phyloP scores from a whole-genome alignment of 495 filamentous ascomycete species.

The Letharia lupina region DNA sequence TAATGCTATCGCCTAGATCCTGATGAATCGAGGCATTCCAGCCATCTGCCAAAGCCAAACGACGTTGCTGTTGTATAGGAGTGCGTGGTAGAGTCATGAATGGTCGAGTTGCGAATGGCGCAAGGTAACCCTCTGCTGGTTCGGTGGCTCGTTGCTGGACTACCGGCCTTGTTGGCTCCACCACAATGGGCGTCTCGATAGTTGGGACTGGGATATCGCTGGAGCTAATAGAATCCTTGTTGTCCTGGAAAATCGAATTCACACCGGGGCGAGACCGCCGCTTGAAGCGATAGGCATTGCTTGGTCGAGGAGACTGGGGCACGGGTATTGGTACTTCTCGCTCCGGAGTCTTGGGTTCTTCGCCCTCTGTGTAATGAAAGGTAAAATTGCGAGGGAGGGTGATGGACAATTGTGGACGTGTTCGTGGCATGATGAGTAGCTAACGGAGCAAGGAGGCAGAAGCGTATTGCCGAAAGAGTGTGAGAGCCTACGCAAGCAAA shows the following conservation, averaged over 20 bases:
- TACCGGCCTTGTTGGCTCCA: slow-evolving; percentile 23
- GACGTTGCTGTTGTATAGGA: slow-evolving; percentile 49
- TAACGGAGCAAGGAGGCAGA: neutral
- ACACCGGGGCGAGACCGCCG: slow-evolving; percentile 39
- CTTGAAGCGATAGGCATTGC: slow-evolving; percentile 33
- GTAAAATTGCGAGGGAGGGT: slow-evolving; percentile 59
- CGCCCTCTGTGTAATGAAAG: slow-evolving; percentile 46
- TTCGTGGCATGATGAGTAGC: slow-evolving; percentile 37
- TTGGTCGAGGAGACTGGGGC: slow-evolving; percentile 41
- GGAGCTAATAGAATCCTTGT: slow-evolving; percentile 29
- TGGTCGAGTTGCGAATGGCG: slow-evolving; percentile 40
- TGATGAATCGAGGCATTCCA: slow-evolving; percentile 31
- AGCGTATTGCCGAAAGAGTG: neutral
- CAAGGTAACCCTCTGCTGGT: slow-evolving; percentile 36
- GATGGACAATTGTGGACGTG: slow-evolving; percentile 49
- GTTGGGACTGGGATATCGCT: slow-evolving; percentile 48
- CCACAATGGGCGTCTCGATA: slow-evolving; percentile 48
- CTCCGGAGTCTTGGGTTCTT: slow-evolving; percentile 53
- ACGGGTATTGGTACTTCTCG: slow-evolving; percentile 41
- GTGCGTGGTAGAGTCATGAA: slow-evolving; percentile 53
- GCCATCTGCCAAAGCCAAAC: slow-evolving; percentile 30
- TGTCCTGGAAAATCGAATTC: slow-evolving; percentile 36
- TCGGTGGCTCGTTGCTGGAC: slow-evolving; percentile 22
- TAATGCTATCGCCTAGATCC: slow-evolving; percentile 33
- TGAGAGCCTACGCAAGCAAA: slow-evolving; percentile 13